Conservation (phyloP, 768 basidiomycete genomes). For the Boletus bicolor region DNA sequence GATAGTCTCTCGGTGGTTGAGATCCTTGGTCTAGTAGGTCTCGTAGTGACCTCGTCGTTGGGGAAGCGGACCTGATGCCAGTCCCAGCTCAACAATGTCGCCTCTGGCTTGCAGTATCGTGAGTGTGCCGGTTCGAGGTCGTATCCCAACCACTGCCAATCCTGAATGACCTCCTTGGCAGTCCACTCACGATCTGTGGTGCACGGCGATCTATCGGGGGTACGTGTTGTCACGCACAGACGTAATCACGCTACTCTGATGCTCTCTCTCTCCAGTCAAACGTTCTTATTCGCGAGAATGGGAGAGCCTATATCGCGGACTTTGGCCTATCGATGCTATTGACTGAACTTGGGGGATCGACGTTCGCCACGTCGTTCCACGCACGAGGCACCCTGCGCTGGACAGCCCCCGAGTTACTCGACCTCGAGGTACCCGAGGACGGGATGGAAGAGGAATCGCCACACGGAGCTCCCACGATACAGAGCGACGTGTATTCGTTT, state of each 20-base stretch:
- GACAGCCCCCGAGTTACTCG: constrained; percentile 19
- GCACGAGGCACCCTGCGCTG: constrained; percentile 14
- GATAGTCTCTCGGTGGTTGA: constrained; percentile 4
- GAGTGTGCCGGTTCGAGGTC: background rate
- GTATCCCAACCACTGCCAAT: too few relatives aligned
- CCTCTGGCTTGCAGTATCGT: constrained; percentile 16
- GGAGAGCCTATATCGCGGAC: constrained; percentile 40
- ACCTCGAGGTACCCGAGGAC: background rate
- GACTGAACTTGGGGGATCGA: constrained; percentile 4
- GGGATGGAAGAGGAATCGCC: background rate
- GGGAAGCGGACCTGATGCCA: background rate
- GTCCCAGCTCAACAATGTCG: constrained; percentile 9
- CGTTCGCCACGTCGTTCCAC: constrained; percentile 19
- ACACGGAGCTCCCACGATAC: background rate
- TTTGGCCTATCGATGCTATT: constrained; percentile 37
- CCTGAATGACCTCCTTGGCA: background rate
- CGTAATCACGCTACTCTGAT: background rate
- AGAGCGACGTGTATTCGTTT: constrained; percentile 22
- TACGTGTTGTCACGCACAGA: background rate
- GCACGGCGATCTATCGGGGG: constrained; percentile 21
- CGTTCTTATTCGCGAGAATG: constrained; percentile 37
- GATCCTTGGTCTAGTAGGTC: background rate
- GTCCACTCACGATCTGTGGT: constrained; percentile 20
- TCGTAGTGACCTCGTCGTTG: background rate
- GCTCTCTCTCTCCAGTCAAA: constrained; percentile 33